Percentiles rank a stretch among this genome's conserved stretches.
Evolutionary conservation across 176 grass and related monocot species (phyloP).

Genomic region (Cymbopogon citratus): DNA sequence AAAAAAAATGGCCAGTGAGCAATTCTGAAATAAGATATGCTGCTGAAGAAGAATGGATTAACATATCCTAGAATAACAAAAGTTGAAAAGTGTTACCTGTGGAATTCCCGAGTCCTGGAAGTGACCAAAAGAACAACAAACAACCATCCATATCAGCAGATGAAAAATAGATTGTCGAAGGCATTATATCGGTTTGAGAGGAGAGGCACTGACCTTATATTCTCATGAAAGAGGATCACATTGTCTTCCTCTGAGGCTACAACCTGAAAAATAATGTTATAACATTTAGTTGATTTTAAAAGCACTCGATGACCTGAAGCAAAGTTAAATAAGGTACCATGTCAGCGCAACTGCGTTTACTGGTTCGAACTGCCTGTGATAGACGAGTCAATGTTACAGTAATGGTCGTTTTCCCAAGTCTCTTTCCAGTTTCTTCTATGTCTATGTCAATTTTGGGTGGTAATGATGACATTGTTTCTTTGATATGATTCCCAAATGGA

Average conservation of each 20-base stretch:
- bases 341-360: slow-evolving; percentile 66
- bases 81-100: slow-evolving; percentile 52
- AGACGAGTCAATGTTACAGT: slow-evolving; percentile 57
- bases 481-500: slow-evolving; percentile 88
- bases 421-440: slow-evolving; percentile 61
- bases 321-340: slow-evolving; percentile 43
- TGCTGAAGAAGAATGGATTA: slow-evolving; percentile 17
- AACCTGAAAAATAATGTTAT: slow-evolving; percentile 49
- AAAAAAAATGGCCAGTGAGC: slow-evolving; percentile 24
- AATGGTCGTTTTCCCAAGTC: slow-evolving; percentile 54
- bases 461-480: slow-evolving; percentile 58
- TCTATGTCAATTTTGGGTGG: slow-evolving; percentile 73
- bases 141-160: slow-evolving; percentile 34
- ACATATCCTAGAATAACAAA: slow-evolving; percentile 7
- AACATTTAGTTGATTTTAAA: background rate
- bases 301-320: slow-evolving; percentile 27
- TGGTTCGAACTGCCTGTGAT: slow-evolving; percentile 46
- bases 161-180: background rate
- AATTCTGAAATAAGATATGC: slow-evolving; percentile 24
- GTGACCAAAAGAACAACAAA: slow-evolving; percentile 20
- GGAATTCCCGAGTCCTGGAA: slow-evolving; percentile 68
- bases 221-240: slow-evolving; percentile 81
- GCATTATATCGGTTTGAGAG: slow-evolving; percentile 9
- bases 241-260: slow-evolving; percentile 63
- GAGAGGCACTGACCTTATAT: slow-evolving; percentile 60